Evolutionary conservation across 495 filamentous ascomycete genomes (phyloP), one percentile per base, ranked within the genome.

Genomic region (Entonaema liquescens): DNA sequence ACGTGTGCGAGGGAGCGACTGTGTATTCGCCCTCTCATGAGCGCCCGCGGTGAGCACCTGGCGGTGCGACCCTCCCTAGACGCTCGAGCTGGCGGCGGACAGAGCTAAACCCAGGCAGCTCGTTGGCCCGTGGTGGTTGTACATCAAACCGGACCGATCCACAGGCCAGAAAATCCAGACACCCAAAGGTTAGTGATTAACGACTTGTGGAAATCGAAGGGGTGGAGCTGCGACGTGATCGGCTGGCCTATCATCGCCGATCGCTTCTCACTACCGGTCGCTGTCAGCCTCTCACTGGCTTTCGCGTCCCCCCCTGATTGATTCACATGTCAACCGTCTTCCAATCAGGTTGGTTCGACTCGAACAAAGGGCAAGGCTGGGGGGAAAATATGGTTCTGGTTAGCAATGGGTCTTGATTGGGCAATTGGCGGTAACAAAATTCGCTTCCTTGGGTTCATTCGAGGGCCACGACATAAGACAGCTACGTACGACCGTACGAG

Each of bases 61-160:
- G 17, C 42, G 42, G 42, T 47, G 42, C 17, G 42, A 47, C 17
- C 19, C 2, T 17, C n/a, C 31, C 5, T n/a, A 47, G 19, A 1
- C 42, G 42, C 42, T 47, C 42, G 9, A 47, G 17, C 11, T 47
- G 3, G 1, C 42, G 17, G 42, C 19, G 19, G 42, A 47, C 42
- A 23, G n/a, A 47, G 42, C 17, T 21, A 47, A 47, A 29, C 17
- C 3, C 25, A 5, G 8, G 38, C 38, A 7, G 15, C 49, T 62
- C 29, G 56, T 71, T 72, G 69, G 64, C 53, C 50, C 15, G 29
- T 35, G 55, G 25, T 21, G 54, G 47, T 29, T 54, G 69, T 38
- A 64, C 65, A 68, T 72, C 70, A 68, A 72, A 72, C 70, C 60
- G 70, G 65, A 5, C 65, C 65, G 70, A 44, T 62, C 65, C 65